Evolutionary conservation across 2,329 filamentous ascomycete genomes (phyloP).

Genomic region (Aspergillus melleus): DNA sequence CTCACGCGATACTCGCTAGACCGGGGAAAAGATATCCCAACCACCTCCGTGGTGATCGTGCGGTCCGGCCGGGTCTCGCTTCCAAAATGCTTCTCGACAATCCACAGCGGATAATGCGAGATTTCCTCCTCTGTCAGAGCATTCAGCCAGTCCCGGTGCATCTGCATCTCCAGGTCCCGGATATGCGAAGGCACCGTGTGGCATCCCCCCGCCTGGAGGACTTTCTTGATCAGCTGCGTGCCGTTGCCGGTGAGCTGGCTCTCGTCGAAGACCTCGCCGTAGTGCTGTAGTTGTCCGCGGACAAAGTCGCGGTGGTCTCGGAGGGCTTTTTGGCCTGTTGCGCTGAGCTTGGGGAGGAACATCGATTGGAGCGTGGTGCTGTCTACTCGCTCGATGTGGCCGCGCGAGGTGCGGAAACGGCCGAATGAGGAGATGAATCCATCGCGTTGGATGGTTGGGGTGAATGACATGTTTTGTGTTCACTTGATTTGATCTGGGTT

Average conservation of each 20-base stretch:
- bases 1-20: no score
- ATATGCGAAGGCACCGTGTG: background rate
- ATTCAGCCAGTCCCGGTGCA: no score
- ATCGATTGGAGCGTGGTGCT: no score
- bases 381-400: background rate
- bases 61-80: background rate
- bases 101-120: no score
- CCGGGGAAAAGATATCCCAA: no score
- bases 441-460: no score
- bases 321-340: no score
- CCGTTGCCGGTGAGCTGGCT: background rate
- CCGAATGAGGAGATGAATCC: background rate
- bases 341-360: no score
- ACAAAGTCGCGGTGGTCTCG: no score
- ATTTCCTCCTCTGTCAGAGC: no score
- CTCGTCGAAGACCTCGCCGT: background rate
- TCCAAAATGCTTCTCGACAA: background rate
- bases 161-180: background rate
- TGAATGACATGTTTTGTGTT: no score
- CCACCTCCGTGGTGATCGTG: background rate
- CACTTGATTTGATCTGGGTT: no score
- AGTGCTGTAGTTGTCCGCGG: background rate
- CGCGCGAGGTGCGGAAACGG: background rate
- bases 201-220: background rate
- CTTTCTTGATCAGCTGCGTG: background rate